Conservation (phyloP, 2,329 filamentous ascomycete species). For the Thyridium curvatum region DNA sequence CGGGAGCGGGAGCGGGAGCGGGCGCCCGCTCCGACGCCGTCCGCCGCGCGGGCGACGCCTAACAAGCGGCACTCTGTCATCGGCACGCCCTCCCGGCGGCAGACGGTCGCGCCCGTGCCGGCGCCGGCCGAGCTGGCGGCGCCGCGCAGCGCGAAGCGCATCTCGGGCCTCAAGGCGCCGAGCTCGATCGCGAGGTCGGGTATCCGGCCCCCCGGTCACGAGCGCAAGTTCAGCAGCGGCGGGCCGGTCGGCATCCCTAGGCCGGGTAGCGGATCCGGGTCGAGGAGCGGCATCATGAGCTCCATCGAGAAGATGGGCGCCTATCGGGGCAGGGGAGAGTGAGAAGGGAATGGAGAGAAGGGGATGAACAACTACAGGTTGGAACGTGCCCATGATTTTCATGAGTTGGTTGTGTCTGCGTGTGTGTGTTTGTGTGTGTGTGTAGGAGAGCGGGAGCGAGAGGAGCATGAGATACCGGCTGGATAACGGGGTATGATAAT, state of each 20-base stretch:
- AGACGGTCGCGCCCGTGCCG: slow-evolving; percentile 7
- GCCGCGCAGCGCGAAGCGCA: slow-evolving; percentile 5
- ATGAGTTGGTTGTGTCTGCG: not conserved
- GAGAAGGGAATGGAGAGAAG: no score
- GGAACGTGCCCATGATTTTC: not conserved
- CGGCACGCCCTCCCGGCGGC: slow-evolving; percentile 3
- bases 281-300: slow-evolving; percentile 69
- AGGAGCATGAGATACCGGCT: no score
- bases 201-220: slow-evolving; percentile 36
- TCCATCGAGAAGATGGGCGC: slow-evolving; percentile 86
- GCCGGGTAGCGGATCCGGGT: slow-evolving; percentile 39
- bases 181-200: slow-evolving; percentile 37
- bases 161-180: slow-evolving; percentile 56
- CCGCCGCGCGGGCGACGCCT: slow-evolving; percentile 2
- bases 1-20: slow-evolving; percentile 1
- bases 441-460: no score
- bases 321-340: slow-evolving; percentile 37
- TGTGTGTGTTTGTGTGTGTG: not conserved
- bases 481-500: no score
- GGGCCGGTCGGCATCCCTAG: slow-evolving; percentile 36
- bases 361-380: no score
- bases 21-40: not conserved
- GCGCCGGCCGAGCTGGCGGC: slow-evolving; percentile 12
- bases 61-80: no score
- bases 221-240: slow-evolving; percentile 35